Evolutionary conservation across 768 basidiomycete genomes (phyloP).

Genomic region (Rhodotorula kratochvilovae): DNA sequence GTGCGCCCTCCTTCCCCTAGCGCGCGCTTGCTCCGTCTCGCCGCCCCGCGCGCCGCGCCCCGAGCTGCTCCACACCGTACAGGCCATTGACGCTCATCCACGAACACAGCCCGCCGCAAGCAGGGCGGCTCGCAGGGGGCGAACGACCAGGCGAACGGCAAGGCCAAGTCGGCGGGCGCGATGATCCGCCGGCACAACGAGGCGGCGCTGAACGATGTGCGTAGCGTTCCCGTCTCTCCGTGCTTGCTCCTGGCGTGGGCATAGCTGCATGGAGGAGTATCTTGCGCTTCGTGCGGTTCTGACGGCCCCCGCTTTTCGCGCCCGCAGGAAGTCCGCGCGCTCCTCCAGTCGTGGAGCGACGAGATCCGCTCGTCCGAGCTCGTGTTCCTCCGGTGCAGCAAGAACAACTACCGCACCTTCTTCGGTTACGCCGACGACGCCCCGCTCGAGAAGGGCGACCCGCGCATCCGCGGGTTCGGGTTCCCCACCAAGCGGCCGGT

Average conservation of each 20-base stretch:
- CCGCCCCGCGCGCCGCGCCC: background rate
- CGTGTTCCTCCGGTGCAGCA: constrained; percentile 86
- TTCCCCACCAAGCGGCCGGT: constrained; percentile 95
- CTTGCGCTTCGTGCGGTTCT: too few species aligned
- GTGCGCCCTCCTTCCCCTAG: constrained; percentile 57
- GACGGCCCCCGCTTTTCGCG: background rate
- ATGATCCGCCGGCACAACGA: constrained; percentile 91
- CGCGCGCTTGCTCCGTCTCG: background rate
- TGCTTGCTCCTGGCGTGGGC: too few species aligned
- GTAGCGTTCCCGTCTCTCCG: constrained; percentile 39
- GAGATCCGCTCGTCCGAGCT: constrained; percentile 79
- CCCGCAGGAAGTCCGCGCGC: constrained; percentile 73
- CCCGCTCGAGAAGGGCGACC: constrained; percentile 68
- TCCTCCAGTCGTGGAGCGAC: constrained; percentile 79
- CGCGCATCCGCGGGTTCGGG: constrained; percentile 79
- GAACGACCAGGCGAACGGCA: constrained; percentile 88
- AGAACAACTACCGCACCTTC: constrained; percentile 80
- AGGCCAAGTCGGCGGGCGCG: constrained; percentile 90
- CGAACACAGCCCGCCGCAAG: constrained; percentile 73
- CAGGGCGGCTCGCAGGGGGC: constrained; percentile 91
- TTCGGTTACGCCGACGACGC: constrained; percentile 74
- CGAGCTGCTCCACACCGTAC: background rate
- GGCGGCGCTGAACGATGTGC: constrained; percentile 78
- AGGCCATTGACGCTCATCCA: too few species aligned
- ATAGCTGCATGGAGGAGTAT: too few species aligned